phyloP scores from a whole-genome alignment of 2,329 filamentous ascomycete species.

The Purpureocillium takamizusanense region DNA sequence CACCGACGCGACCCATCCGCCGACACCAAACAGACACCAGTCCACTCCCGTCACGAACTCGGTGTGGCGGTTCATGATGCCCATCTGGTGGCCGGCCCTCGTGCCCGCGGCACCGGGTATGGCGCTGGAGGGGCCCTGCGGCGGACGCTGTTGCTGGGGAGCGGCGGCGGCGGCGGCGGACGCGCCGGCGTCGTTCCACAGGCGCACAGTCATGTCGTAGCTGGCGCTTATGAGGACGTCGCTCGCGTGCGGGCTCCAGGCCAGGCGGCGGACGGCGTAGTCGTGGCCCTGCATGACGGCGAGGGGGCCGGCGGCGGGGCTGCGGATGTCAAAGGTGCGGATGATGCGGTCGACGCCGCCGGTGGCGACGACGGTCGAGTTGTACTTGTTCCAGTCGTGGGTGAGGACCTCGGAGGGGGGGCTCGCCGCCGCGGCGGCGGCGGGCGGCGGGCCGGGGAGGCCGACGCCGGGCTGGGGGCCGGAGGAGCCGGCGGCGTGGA shows the following conservation, averaged over 20 bases:
- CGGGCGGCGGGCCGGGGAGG: constrained; percentile 15
- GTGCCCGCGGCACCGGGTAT: constrained; percentile 17
- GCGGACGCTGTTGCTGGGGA: constrained; percentile 24
- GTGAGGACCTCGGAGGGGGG: constrained; percentile 79
- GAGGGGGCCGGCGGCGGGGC: constrained; percentile 62
- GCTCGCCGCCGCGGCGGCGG: constrained; percentile 22
- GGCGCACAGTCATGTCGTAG: constrained; percentile 95
- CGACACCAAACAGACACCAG: constrained; percentile 93
- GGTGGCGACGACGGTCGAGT: constrained; percentile 72
- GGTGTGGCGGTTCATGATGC: constrained; percentile 84
- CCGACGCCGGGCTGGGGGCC: constrained; percentile 27
- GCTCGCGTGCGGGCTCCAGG: constrained; percentile 90
- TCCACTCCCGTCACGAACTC: constrained; percentile 96
- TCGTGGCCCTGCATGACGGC: constrained; percentile 75
- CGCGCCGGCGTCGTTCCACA: constrained; percentile 69
- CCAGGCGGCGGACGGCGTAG: constrained; percentile 77
- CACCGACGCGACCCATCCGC: constrained; percentile 90
- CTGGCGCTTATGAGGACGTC: constrained; percentile 82
- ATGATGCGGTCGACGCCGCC: constrained; percentile 83
- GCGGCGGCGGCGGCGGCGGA: constrained; percentile 14
- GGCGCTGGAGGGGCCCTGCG: too few species aligned
- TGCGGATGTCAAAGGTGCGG: constrained; percentile 83
- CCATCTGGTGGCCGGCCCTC: constrained; percentile 60
- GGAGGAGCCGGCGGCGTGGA: constrained; percentile 59
- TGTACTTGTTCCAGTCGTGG: constrained; percentile 99